phyloP scores from a whole-genome alignment of 2,329 filamentous ascomycete species.

The Huntiella savannae region DNA sequence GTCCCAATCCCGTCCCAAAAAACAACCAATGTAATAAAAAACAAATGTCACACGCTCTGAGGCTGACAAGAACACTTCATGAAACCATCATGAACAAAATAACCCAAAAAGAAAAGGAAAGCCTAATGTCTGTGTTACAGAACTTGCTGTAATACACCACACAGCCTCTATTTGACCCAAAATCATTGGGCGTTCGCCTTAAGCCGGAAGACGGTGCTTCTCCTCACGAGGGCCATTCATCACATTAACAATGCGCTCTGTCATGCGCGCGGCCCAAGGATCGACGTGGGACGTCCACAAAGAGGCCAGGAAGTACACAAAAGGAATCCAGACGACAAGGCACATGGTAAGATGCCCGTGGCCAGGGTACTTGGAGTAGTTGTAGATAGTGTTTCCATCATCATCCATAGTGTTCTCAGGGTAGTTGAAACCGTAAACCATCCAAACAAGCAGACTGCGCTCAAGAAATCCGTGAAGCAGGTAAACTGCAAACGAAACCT shows the following conservation, averaged over 20 bases:
- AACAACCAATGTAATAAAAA: too few relatives aligned
- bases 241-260: slow-evolving; percentile 18
- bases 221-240: slow-evolving; percentile 9
- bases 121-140: too few relatives aligned
- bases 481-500: slow-evolving; percentile 45
- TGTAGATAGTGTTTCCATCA: slow-evolving; percentile 19
- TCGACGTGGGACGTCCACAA: slow-evolving; percentile 36
- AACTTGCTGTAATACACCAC: too few relatives aligned
- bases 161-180: too few relatives aligned
- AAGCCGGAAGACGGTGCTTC: slow-evolving; percentile 8
- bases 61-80: too few relatives aligned
- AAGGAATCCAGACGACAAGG: slow-evolving; percentile 26
- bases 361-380: slow-evolving; percentile 21
- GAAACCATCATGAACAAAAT: too few relatives aligned
- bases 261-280: slow-evolving; percentile 28
- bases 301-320: slow-evolving; percentile 27
- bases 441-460: slow-evolving; percentile 39
- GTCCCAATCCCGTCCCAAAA: too few relatives aligned
- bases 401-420: slow-evolving; percentile 21
- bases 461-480: slow-evolving; percentile 43
- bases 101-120: not conserved
- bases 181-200: not conserved
- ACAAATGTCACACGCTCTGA: too few relatives aligned
- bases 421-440: slow-evolving; percentile 30
- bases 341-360: slow-evolving; percentile 20